A percentile compares a stretch with the other conserved stretches of the same genome.
These are phyloP conservation scores for Oxytropis ochrocephala DNA, from an alignment of 306 rosid genomes.

Conservation along the genomic window DNA sequence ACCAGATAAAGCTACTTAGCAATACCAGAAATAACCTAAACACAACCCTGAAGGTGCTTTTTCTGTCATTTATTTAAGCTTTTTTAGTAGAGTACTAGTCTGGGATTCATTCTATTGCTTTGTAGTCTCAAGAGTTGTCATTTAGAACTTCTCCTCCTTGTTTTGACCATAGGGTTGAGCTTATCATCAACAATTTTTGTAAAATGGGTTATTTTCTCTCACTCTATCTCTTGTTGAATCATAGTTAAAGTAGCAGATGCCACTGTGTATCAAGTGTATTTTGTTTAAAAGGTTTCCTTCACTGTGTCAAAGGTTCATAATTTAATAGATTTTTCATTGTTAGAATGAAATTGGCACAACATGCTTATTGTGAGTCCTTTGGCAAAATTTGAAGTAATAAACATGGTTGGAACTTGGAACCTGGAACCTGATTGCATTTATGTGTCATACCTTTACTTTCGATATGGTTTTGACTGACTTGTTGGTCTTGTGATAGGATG, in stretches of 20 bases:
- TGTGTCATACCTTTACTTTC: conserved; percentile 7
- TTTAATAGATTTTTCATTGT: neutral
- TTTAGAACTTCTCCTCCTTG: conserved; percentile 4
- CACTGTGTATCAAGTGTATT: neutral
- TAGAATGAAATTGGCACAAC: conserved; percentile 11
- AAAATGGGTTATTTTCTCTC: neutral
- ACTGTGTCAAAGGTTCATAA: conserved; percentile 6
- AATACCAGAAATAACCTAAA: conserved; percentile 93
- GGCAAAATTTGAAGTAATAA: conserved; percentile 13
- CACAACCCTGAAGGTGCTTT: conserved; percentile 83
- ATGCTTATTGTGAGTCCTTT: neutral
- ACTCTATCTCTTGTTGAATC: conserved; percentile 7
- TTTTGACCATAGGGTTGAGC: neutral
- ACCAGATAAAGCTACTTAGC: conserved; percentile 97
- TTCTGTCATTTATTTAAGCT: neutral
- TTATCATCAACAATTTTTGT: neutral
- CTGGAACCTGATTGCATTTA: neutral
- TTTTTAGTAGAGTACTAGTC: neutral
- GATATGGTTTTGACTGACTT: conserved; percentile 29
- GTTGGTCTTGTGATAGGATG: conserved; percentile 62
- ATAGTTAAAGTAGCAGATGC: conserved; percentile 6
- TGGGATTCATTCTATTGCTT: neutral
- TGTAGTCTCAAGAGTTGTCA: conserved; percentile 5
- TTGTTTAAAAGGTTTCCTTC: conserved; percentile 5
- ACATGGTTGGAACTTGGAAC: neutral